Base-by-base conservation (phyloP, 768 basidiomycete genomes). In the Cystobasidium ongulense region DNA sequence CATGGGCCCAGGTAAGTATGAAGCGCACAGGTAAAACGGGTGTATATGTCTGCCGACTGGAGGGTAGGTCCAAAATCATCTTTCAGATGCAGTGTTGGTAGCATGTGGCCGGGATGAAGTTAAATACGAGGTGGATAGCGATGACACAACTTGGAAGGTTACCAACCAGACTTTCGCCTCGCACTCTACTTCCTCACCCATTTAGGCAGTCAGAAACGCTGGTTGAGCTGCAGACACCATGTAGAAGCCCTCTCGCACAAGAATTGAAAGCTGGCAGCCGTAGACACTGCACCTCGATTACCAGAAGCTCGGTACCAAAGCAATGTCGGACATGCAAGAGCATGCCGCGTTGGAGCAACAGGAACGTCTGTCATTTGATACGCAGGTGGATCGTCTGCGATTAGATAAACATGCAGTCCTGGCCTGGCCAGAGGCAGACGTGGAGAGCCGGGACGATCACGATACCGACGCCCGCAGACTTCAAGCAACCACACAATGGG, bases 1-100 rank as follows among this genome's bases (percentile, higher is more conserved):
- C 57, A 59, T 31, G 57, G 57, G 57, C 57, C 57, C 52, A 54
- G 52, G 52, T 54, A 54, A 7, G 52, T 54, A 54, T 54, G 52
- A 54, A 54, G 52, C 39, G 39, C 39, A 17, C 39, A 39, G 39
- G 8, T 7, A 39, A 39, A 39, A 7, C 39, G 39, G 8, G 7
- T 39, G 17, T 39, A 39, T 39, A 39, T 39, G 39, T 7, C 39
- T 17, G 17, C 39, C 17, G 39, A 7, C 17, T 39, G 39, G 7
- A 39, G 39, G n/a, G n/a, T n/a, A n/a, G n/a, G n/a, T n/a, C n/a
- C n/a, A n/a, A n/a, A n/a, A n/a, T n/a, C n/a, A n/a, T n/a, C n/a
- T n/a, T n/a, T n/a, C n/a, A n/a, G n/a, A n/a, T n/a, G n/a, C n/a
- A n/a, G n/a, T n/a, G n/a, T n/a, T n/a, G n/a, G n/a, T n/a, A n/a